Conservation (phyloP, 208 protist genomes). For the Trypanosoma melophagium region DNA sequence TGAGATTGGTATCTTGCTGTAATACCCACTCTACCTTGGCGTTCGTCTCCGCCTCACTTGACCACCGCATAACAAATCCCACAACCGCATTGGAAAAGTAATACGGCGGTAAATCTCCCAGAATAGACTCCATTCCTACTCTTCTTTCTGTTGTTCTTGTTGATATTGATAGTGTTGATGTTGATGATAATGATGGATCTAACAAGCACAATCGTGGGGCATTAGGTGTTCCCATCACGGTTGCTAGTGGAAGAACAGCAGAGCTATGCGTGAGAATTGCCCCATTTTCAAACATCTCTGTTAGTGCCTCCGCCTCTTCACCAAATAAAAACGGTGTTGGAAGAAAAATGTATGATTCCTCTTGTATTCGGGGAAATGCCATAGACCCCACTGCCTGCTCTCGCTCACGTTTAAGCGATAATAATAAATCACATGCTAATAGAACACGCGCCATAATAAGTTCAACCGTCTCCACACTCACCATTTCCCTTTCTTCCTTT, state of each 20-base stretch:
- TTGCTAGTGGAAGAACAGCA: constrained; percentile 43
- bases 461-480: constrained; percentile 19
- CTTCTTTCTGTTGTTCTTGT: neutral
- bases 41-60: constrained; percentile 24
- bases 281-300: constrained; percentile 43
- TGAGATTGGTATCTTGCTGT: neutral
- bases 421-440: constrained; percentile 24
- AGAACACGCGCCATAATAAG: constrained; percentile 20
- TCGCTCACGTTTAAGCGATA: neutral
- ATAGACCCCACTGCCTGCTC: neutral
- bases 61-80: constrained; percentile 59
- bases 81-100: constrained; percentile 28
- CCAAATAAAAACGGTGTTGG: constrained; percentile 53
- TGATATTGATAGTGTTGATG: constrained; percentile 13
- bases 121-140: neutral
- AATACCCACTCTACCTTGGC: constrained; percentile 40
- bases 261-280: constrained; percentile 40
- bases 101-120: constrained; percentile 15
- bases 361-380: neutral
- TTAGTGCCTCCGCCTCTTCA: constrained; percentile 24
- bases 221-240: constrained; percentile 22
- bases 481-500: neutral
- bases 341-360: constrained; percentile 41
- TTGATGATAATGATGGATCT: neutral
- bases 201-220: neutral